Conservation (phyloP, 2,329 filamentous ascomycete genomes). For the Pseudopyricularia cyperi region DNA sequence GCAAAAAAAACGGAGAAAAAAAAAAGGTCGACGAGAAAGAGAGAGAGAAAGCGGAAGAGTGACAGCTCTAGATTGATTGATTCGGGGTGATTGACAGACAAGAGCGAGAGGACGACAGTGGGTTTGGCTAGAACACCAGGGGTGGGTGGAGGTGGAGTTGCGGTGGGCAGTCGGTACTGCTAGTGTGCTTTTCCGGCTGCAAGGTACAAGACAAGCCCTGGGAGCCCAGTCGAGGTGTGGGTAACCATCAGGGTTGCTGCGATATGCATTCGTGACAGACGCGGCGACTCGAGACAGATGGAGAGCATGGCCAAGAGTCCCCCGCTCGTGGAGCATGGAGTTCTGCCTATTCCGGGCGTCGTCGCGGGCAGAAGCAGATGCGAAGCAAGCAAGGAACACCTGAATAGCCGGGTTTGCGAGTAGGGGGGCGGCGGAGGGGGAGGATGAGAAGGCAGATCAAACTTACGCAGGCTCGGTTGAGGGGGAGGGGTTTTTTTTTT, state of each 20-base stretch:
- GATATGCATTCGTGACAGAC: conserved; percentile 1
- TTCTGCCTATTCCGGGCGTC: background rate
- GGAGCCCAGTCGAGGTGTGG: background rate
- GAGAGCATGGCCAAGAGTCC: background rate
- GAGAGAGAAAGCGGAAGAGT: background rate
- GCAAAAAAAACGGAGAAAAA: background rate
- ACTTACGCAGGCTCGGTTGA: background rate
- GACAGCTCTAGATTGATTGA: background rate
- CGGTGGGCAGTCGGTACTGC: background rate
- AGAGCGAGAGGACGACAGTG: background rate
- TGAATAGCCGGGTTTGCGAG: conserved; percentile 19
- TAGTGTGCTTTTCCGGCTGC: too few relatives aligned
- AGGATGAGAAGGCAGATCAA: conserved; percentile 18
- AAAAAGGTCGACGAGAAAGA: background rate
- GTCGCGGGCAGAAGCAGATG: background rate
- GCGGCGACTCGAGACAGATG: background rate
- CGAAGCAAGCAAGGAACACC: conserved; percentile 11
- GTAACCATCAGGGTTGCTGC: background rate
- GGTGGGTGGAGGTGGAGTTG: background rate
- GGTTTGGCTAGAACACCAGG: background rate
- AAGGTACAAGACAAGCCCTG: background rate
- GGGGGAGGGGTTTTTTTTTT: background rate
- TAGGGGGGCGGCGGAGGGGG: conserved; percentile 19
- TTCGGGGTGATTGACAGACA: background rate
- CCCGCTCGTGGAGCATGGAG: background rate